phyloP scores from a whole-genome alignment of 441 rosid genomes.

The Pelargonium fulgidum region DNA sequence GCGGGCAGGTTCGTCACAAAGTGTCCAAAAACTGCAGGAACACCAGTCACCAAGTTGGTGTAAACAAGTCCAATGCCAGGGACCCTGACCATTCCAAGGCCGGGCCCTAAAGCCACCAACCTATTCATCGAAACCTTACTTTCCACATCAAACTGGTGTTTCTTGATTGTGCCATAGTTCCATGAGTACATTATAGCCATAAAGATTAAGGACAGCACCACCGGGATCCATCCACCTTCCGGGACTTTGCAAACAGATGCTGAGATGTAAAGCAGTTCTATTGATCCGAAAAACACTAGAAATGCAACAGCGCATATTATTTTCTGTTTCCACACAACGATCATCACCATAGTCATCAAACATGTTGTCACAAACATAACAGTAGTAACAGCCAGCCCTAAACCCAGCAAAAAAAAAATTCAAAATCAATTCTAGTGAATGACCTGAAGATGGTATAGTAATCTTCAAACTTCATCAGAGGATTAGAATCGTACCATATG shows the following conservation, averaged over 20 bases:
- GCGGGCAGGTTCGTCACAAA: conserved; percentile 99
- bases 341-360: conserved; percentile 73
- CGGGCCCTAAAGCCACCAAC: conserved; percentile 89
- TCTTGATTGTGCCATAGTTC: conserved; percentile 88
- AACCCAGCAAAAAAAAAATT: conserved; percentile 8
- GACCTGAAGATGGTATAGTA: too few species aligned
- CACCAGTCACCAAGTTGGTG: conserved; percentile 80
- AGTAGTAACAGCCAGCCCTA: conserved; percentile 95
- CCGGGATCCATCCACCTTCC: conserved; percentile 99
- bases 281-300: conserved; percentile 71
- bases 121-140: conserved; percentile 92
- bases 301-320: conserved; percentile 63
- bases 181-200: conserved; percentile 86
- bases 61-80: conserved; percentile 90
- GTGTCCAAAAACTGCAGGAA: conserved; percentile 90
- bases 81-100: conserved; percentile 82
- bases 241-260: conserved; percentile 86
- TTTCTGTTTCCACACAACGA: conserved; percentile 88
- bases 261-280: conserved; percentile 89
- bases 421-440: too few species aligned
- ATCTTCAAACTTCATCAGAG: too few species aligned
- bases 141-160: conserved; percentile 79
- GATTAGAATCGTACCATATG: conserved; percentile 18
- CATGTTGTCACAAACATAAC: conserved; percentile 98
- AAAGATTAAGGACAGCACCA: conserved; percentile 72